phyloP scores from a whole-genome alignment of 176 grass and related monocot genomes.

The Triticum turgidum region DNA sequence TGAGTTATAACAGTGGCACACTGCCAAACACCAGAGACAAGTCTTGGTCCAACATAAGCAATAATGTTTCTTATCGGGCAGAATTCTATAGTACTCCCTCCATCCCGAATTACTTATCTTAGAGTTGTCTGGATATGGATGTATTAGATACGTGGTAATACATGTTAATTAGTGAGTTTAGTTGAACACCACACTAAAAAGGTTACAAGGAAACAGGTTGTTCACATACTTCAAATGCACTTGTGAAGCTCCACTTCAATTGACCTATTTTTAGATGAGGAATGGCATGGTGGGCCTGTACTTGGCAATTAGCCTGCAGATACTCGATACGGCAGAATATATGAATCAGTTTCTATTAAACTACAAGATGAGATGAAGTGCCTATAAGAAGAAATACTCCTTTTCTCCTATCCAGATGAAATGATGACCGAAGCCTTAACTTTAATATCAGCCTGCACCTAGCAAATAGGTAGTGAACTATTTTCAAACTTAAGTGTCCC shows the following conservation, averaged over 20 bases:
- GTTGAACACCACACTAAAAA: neutral
- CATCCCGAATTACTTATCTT: no score
- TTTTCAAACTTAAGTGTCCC: no score
- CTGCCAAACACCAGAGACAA: no score
- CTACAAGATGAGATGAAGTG: neutral
- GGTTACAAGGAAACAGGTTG: neutral
- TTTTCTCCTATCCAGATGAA: no score
- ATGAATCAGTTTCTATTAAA: constrained; percentile 16
- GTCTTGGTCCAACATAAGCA: neutral
- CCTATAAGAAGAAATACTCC: neutral
- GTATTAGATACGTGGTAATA: no score
- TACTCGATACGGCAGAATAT: neutral
- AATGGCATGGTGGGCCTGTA: constrained; percentile 96
- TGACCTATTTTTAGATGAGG: constrained; percentile 96
- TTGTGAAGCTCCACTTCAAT: constrained; percentile 91
- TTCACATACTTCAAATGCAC: constrained; percentile 79
- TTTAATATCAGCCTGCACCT: no score
- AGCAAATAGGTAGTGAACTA: no score
- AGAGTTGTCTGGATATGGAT: no score
- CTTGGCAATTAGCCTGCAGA: constrained; percentile 83
- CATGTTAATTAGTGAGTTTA: neutral
- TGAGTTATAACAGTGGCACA: no score
- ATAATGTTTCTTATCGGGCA: neutral
- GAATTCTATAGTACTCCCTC: neutral
- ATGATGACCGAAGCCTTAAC: no score